Evolutionary conservation across 2,329 filamentous ascomycete species (phyloP), one percentile per base, ranked within the genome.

Genomic region (Metarhizium album): DNA sequence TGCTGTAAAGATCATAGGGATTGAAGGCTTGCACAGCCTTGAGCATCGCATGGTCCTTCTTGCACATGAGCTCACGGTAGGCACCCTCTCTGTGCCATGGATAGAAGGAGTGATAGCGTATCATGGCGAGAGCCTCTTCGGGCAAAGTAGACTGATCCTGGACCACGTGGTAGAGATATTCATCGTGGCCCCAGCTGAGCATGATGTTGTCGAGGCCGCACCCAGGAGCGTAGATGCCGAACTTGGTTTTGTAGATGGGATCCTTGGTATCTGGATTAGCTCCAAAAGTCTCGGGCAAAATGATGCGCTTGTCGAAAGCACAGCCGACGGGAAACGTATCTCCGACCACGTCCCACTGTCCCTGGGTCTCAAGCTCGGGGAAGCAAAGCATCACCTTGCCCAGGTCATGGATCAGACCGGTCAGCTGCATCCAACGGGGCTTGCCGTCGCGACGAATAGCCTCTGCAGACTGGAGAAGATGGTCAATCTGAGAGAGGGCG

Each of bases 341-440:
- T 52, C 90, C 90, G 24, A 95, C 90, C 3, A 95, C 89, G 62
- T 94, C 89, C 90, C 90, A 95, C 70, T 95, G 90, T 48, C 89
- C 89, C 61, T 84, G 73, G n/a, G 86, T 87, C 52, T 62, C 62
- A 47, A 69, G 65, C 50, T 67, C 67, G 54, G 81, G 86, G 70
- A 86, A 86, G 71, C 89, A 87, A 74, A 83, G 87, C 56, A 89
- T 78, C 11, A 90, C 77, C 70, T 90, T 90, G 66, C 86, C 86
- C 1, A 90, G 74, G 63, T 90, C 86, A 68, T 90, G 86, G 65
- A 90, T 84, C 23, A 90, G 74, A 6, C 86, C 86, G 0, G 82
- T 84, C 27, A 89, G 69, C 70, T 89, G 84, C 83, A 90, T 88
- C 86, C 86, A 90, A 57, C 84, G 77, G 8, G 86, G 86, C 73